A percentile compares a stretch with the other conserved stretches of the same genome.
These are phyloP conservation scores for Aspergillus floridensis DNA, from an alignment of 2,329 filamentous ascomycete species.

Conservation along the genomic window DNA sequence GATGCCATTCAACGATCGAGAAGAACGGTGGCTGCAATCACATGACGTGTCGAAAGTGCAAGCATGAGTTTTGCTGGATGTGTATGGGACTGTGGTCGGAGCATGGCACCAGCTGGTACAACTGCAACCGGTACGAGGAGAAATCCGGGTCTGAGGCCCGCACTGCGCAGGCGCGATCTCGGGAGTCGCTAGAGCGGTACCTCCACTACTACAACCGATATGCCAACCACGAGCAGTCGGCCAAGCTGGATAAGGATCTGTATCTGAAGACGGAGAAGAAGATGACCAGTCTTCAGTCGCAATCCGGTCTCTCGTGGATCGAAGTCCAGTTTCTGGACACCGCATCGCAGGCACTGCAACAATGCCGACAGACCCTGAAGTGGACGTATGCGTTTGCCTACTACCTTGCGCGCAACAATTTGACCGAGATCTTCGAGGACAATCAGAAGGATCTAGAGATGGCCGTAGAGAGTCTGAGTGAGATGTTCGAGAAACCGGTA, in stretches of 20 bases:
- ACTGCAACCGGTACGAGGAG: conserved; percentile 96
- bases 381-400: conserved; percentile 99
- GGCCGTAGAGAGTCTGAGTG: conserved; percentile 93
- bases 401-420: conserved; percentile 92
- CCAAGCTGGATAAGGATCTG: conserved; percentile 92
- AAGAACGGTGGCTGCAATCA: conserved; percentile 99
- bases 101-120: conserved; percentile 99
- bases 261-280: conserved; percentile 97
- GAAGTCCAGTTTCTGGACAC: conserved; percentile 96
- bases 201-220: conserved; percentile 99
- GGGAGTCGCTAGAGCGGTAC: conserved; percentile 91
- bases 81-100: conserved; percentile 99
- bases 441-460: conserved; percentile 98
- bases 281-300: conserved; percentile 92
- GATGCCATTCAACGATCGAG: conserved; percentile 94
- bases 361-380: conserved; percentile 96
- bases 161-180: conserved; percentile 85
- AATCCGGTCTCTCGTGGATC: conserved; percentile 97
- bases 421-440: conserved; percentile 96
- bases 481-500: conserved; percentile 99
- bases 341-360: conserved; percentile 88
- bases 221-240: conserved; percentile 97
- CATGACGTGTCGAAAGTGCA: conserved; percentile 96
- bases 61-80: conserved; percentile 99
- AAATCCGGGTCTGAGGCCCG: conserved; percentile 88